Conservation (phyloP, 139 green algal genomes). For the Nannochloris sp. region DNA sequence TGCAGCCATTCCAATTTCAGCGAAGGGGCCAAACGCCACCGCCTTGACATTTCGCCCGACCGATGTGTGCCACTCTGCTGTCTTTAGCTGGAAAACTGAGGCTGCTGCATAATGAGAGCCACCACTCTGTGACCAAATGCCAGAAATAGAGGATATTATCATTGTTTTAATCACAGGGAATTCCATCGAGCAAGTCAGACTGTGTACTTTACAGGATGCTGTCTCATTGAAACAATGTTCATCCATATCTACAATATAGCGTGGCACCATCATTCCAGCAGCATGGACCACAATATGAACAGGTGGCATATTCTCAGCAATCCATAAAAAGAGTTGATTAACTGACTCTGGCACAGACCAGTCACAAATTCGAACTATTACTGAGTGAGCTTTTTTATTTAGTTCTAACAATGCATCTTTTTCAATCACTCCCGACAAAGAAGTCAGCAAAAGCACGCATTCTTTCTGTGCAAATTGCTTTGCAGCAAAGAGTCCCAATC, state of each 20-base stretch:
- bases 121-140: slow-evolving; percentile 27
- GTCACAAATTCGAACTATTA: slow-evolving; percentile 17
- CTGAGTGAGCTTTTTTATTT: not conserved
- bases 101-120: slow-evolving; percentile 28
- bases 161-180: not conserved
- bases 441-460: slow-evolving; percentile 16
- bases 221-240: slow-evolving; percentile 8
- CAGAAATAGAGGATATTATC: slow-evolving; percentile 25
- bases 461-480: not conserved
- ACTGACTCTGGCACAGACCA: not conserved
- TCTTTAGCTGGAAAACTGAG: slow-evolving; percentile 12
- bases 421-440: not conserved
- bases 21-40: slow-evolving; percentile 20
- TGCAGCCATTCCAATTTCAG: slow-evolving; percentile 3
- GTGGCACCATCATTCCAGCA: slow-evolving; percentile 12
- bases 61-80: not conserved
- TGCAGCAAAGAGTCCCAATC: slow-evolving; percentile 22
- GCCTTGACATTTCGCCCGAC: slow-evolving; percentile 13
- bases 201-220: slow-evolving; percentile 13
- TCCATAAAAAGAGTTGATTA: slow-evolving; percentile 5
- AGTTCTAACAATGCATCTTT: slow-evolving; percentile 1
- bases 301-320: slow-evolving; percentile 16
- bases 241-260: slow-evolving; percentile 14
- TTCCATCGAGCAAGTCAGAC: not conserved
- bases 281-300: slow-evolving; percentile 26